These are phyloP conservation scores for Apiotrichum akiyoshidainum DNA, from an alignment of 1,284 basidiomycete genomes.

Conservation along the genomic window DNA sequence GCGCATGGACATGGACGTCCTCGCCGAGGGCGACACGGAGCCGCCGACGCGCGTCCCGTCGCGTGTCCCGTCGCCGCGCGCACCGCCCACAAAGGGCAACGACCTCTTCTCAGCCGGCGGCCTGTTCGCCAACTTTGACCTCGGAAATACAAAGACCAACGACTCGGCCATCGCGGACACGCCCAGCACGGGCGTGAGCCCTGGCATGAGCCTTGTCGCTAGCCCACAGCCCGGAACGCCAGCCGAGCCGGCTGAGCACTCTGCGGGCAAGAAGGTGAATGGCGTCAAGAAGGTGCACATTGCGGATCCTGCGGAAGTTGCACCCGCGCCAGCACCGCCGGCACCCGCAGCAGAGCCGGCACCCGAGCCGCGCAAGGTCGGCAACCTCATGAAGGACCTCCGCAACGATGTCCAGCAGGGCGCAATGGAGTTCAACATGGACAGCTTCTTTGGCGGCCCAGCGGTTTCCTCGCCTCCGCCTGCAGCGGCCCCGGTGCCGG, in stretches of 20 bases:
- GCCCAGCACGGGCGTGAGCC: neutral
- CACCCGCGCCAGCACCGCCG: neutral
- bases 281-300: neutral
- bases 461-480: too few relatives aligned
- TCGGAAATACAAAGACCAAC: neutral
- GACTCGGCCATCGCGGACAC: neutral
- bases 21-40: constrained; percentile 50
- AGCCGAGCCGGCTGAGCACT: neutral
- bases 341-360: neutral
- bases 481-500: too few relatives aligned
- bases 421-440: constrained; percentile 50
- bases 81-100: neutral
- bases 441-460: constrained; percentile 10
- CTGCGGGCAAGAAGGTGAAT: neutral
- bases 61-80: constrained; percentile 33
- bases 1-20: constrained; percentile 80
- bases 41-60: constrained; percentile 61
- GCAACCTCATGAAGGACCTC: constrained; percentile 62
- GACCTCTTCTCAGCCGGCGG: neutral
- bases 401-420: constrained; percentile 50
- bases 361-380: constrained; percentile 59
- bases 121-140: constrained; percentile 5
- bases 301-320: neutral
- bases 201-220: neutral
- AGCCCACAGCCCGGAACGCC: constrained; percentile 5